These are phyloP conservation scores for Fusarium azukiicola DNA, from an alignment of 2,329 filamentous ascomycete genomes.

Conservation along the genomic window DNA sequence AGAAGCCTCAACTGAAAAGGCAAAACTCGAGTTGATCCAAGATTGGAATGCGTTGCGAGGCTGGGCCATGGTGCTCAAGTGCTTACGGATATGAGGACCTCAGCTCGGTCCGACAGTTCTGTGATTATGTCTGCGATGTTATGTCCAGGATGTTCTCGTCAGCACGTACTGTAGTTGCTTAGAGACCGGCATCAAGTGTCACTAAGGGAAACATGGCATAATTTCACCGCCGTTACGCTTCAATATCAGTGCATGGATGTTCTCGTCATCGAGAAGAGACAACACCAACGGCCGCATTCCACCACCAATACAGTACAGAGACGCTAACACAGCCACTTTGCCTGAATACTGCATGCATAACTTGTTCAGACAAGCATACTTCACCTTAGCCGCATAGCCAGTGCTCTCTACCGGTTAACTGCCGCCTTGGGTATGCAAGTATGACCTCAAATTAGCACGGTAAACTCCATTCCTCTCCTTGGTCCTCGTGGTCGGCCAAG, in stretches of 20 bases:
- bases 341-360: neutral
- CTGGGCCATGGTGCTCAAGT: neutral
- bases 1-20: conserved; percentile 19
- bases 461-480: neutral
- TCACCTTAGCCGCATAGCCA: conserved; percentile 5
- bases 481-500: neutral
- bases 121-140: neutral
- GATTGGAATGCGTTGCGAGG: neutral
- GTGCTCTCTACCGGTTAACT: neutral
- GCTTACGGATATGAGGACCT: neutral
- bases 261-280: neutral
- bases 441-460: conserved; percentile 2
- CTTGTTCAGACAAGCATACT: conserved; percentile 17
- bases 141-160: too few species aligned
- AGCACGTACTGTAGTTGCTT: too few species aligned
- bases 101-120: neutral
- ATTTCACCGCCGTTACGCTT: neutral
- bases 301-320: neutral
- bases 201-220: neutral
- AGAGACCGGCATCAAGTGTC: too few species aligned
- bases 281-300: conserved; percentile 3
- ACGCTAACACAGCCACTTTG: conserved; percentile 2
- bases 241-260: neutral
- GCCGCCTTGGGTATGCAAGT: neutral
- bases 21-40: conserved; percentile 1